Percentiles rank a stretch among this genome's conserved stretches.
These are phyloP conservation scores for Wallacemonas sp. DNA, from an alignment of 208 protist species.

Conservation along the genomic window DNA sequence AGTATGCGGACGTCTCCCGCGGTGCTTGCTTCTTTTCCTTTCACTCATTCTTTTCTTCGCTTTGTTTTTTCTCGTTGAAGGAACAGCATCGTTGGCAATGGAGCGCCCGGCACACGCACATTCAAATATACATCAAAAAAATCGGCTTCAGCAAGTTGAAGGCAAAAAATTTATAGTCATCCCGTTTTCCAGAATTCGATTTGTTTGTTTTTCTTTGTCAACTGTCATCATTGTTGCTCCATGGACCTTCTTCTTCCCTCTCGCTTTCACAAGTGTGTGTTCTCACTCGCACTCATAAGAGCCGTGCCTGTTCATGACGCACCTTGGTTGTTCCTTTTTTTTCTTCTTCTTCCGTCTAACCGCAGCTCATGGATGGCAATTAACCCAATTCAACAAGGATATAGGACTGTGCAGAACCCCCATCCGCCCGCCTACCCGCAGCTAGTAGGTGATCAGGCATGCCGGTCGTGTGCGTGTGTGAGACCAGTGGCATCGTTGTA, in stretches of 20 bases:
- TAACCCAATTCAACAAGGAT: too few relatives aligned
- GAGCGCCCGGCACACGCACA: too few relatives aligned
- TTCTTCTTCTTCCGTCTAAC: neutral
- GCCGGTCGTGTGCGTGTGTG: too few relatives aligned
- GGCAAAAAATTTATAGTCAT: neutral
- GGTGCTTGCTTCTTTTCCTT: conserved; percentile 1
- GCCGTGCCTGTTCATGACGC: neutral
- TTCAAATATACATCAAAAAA: too few relatives aligned
- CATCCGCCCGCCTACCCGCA: too few relatives aligned
- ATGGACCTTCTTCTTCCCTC: neutral
- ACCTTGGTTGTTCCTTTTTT: neutral
- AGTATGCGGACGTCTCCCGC: neutral
- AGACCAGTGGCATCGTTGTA: too few relatives aligned
- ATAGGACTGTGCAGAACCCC: too few relatives aligned
- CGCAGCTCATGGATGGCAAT: neutral
- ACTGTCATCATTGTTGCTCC: neutral
- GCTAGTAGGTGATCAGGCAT: too few relatives aligned
- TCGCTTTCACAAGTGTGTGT: neutral
- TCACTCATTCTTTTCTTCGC: neutral
- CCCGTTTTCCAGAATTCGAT: neutral
- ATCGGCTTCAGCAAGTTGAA: too few relatives aligned
- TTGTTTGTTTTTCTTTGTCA: neutral
- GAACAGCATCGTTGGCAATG: too few relatives aligned
- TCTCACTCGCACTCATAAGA: neutral
- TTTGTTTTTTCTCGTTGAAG: neutral